Percentiles rank a stretch among this genome's conserved stretches.
phyloP scores from a whole-genome alignment of 192 early-diverging fungal genomes.

The Coemansia sp. region DNA sequence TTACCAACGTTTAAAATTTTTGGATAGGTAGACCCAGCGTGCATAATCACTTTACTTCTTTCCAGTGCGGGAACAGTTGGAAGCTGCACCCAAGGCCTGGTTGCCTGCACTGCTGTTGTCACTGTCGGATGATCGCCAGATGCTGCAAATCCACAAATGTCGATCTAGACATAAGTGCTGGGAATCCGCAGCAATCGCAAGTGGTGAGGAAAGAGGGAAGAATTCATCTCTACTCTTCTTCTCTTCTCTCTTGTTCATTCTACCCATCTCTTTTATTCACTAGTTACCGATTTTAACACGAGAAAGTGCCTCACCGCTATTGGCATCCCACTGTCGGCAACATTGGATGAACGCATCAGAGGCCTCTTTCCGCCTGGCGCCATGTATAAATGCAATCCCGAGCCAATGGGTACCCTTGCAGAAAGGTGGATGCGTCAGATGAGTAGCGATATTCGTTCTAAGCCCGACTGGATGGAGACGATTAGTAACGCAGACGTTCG shows the following conservation, averaged over 20 bases:
- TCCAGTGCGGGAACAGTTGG: conserved; percentile 19
- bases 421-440: background rate
- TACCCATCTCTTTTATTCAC: background rate
- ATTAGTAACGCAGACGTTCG: too few species aligned
- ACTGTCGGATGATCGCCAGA: too few species aligned
- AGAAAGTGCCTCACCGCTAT: background rate
- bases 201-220: too few species aligned
- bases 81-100: background rate
- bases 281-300: background rate
- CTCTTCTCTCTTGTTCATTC: background rate
- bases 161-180: too few species aligned
- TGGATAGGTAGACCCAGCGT: background rate
- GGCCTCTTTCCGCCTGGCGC: too few species aligned
- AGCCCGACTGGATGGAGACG: too few species aligned
- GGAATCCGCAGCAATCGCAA: too few species aligned
- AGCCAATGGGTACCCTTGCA: background rate
- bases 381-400: background rate
- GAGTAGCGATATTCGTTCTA: too few species aligned
- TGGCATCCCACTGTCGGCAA: background rate
- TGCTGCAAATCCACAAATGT: too few species aligned
- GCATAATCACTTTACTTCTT: conserved; percentile 26
- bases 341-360: background rate
- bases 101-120: too few species aligned
- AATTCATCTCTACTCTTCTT: too few species aligned
- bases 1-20: background rate